Conservation (phyloP, 306 rosid genomes). For the Lotus japonicus region DNA sequence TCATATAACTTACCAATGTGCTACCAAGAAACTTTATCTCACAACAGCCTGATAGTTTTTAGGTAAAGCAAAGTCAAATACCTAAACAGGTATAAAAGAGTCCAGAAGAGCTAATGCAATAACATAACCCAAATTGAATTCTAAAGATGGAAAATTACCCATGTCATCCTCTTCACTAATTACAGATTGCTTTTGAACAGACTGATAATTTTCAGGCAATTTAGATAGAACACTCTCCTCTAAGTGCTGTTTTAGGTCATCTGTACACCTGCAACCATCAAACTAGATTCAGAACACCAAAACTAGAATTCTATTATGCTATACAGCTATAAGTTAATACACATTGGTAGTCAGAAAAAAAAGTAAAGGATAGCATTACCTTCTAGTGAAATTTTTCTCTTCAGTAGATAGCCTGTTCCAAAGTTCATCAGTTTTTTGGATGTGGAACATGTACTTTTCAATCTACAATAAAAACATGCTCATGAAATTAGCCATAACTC, state of each 20-base stretch:
- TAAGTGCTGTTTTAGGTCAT: constrained; percentile 65
- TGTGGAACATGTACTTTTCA: constrained; percentile 71
- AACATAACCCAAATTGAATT: constrained; percentile 9
- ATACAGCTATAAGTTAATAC: not conserved
- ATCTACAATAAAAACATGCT: constrained; percentile 45
- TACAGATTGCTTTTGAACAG: constrained; percentile 58
- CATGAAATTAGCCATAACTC: constrained; percentile 4
- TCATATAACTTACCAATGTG: not conserved
- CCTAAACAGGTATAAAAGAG: not conserved
- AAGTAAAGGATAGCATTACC: constrained; percentile 32
- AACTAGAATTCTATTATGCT: not conserved
- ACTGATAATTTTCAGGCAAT: constrained; percentile 70
- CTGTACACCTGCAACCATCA: constrained; percentile 53
- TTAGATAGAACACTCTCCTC: constrained; percentile 68
- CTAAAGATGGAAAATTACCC: constrained; percentile 47
- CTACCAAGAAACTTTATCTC: not conserved
- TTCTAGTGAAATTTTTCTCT: constrained; percentile 54
- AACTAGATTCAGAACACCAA: constrained; percentile 21
- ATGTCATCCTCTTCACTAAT: constrained; percentile 83
- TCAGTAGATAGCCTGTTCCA: constrained; percentile 58
- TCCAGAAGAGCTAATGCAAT: not conserved
- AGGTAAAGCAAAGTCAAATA: constrained; percentile 13
- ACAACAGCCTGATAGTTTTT: not conserved
- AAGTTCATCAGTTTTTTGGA: constrained; percentile 54
- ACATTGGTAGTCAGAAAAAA: not conserved